Percentiles rank a stretch among this genome's conserved stretches.
phyloP scores from a whole-genome alignment of 345 rosid genomes.

The Sonneratia alba region DNA sequence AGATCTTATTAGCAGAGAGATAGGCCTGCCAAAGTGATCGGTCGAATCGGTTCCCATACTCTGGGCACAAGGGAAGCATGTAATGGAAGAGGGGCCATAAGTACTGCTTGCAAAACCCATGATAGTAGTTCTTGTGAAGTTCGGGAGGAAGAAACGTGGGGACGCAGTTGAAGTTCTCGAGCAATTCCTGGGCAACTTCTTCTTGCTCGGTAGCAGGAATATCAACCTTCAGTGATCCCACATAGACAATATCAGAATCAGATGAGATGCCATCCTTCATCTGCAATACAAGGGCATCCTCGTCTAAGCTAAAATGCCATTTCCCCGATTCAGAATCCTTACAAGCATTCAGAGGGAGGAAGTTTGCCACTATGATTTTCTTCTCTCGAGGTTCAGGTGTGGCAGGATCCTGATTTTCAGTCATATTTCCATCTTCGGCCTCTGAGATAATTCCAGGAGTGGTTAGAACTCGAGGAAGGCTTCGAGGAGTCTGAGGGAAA shows the following conservation, averaged over 20 bases:
- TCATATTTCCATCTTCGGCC: constrained; percentile 20
- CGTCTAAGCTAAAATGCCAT: constrained; percentile 32
- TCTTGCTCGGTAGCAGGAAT: constrained; percentile 31
- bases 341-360: constrained; percentile 27
- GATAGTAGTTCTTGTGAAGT: constrained; percentile 25
- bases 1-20: constrained; percentile 33
- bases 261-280: constrained; percentile 31
- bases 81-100: constrained; percentile 48
- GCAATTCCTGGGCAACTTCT: constrained; percentile 27
- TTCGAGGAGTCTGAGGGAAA: constrained; percentile 40
- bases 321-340: constrained; percentile 23
- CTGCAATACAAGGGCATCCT: constrained; percentile 27
- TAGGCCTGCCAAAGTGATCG: constrained; percentile 33
- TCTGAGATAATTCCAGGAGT: constrained; percentile 51
- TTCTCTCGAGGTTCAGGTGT: constrained; percentile 11
- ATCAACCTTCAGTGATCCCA: constrained; percentile 36
- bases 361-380: constrained; percentile 32
- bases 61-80: constrained; percentile 35
- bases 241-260: constrained; percentile 23
- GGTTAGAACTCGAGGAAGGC: constrained; percentile 47
- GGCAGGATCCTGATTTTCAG: constrained; percentile 9
- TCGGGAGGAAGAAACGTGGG: constrained; percentile 38
- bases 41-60: constrained; percentile 27
- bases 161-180: constrained; percentile 33
- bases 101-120: constrained; percentile 39